Evolutionary conservation across 1,284 basidiomycete genomes (phyloP), one percentile per base, ranked within the genome.

Genomic region (Leccinum subrobustum): DNA sequence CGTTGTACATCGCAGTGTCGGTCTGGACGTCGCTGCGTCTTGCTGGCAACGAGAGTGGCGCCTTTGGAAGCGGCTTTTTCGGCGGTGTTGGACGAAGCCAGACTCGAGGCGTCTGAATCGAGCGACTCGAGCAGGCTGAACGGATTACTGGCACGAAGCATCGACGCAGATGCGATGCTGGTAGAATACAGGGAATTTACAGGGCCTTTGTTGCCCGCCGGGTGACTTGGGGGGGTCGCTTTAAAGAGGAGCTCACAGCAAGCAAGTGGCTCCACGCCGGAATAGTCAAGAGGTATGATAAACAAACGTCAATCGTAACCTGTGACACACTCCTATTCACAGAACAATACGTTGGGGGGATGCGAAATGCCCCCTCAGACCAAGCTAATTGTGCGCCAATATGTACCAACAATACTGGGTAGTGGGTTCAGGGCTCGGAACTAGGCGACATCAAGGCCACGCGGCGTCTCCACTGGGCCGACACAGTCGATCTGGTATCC

Each of bases 401-500:
- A 37, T 47, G 25, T 23, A 50, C 23, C 25, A 27, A 51, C 14
- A 27, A 51, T 25, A 47, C 18, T 23, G 18, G 18, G 23, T 23
- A 33, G 35, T 57, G 44, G 60, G 64, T 56, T 52, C 50, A 63
- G 65, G 59, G 68, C 39, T 59, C 35, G 31, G 48, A 48, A 12
- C 3, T 18, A n/a, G n/a, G 12, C 6, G 33, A 2, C 23, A 44
- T 72, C 60, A 72, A 25, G 37, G 39, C 60, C 64, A 64, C 27
- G 29, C 25, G 18, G 50, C 25, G n/a, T 73, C 69, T 27, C 62
- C 63, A 37, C 47, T 59, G 35, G 67, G 59, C 9, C 58, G 64
- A 51, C 70, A 71, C 20, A 71, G 69, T 60, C 70, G 63, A 54
- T 71, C 70, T 16, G 70, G 70, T 61, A 71, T 71, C 12, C 70